Evolutionary conservation across 805 yeast species (phyloP), one percentile per base, ranked within the genome.

Genomic region (Hermanozyma aechmeae): DNA sequence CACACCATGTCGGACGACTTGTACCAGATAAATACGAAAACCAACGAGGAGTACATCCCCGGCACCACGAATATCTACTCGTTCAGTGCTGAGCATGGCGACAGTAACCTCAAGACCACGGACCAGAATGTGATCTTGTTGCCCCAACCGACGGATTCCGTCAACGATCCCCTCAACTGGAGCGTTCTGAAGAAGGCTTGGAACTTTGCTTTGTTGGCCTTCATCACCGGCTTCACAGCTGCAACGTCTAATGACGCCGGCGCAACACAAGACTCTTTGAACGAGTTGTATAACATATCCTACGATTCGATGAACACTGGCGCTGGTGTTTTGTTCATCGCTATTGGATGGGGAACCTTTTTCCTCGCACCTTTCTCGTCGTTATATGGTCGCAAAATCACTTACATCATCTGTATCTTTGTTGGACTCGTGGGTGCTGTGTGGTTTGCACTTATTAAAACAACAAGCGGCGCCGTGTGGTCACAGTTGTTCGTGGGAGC

Each of bases 401-500:
- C 80, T 3, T 80, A 77, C 43, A 40, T 79, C 25, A 58, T 80
- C 31, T 78, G 85, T 43, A 65, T 74, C 14, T 33, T 65, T 2
- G 45, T 74, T 19, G 86, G 87, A 3, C 46, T 77, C 17, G 48
- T 68, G 20, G 89, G 89, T 13, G 73, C 78, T 15, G 53, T 73
- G 6, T 80, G 92, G 89, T 80, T 76, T 51, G 85, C 78, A 3
- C 54, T 58, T 21, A 58, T 77, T 14, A 67, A 56, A 26, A 48
- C 44, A 4, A 69, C 79, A 0, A 37, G 65, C 6, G 89, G 79
- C 47, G 71, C 84, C 0, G 69, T 80, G 25, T 77, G 84, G 84
- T 76, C 83, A 1, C 89, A 80, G 51, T 52, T 80, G 24, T 79
- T 81, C 50, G 83, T 79, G 13, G 92, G 92, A n/a, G 75, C 79